A percentile compares a stretch with the other conserved stretches of the same genome.
phyloP scores from a whole-genome alignment of 1,284 basidiomycete genomes.

The Chondrostereum purpureum region DNA sequence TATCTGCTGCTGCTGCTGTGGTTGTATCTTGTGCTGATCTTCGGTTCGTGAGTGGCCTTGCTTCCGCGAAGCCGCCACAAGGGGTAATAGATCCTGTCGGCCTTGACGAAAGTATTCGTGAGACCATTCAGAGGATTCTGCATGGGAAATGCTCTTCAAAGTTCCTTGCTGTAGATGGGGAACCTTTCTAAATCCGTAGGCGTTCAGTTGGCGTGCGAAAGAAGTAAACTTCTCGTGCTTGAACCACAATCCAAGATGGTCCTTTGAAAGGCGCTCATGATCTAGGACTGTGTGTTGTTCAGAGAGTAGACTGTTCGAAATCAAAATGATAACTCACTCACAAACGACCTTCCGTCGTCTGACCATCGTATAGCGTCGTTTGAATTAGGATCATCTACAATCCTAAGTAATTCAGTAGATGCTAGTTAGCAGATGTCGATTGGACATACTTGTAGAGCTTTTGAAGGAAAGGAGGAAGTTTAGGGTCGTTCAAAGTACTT shows the following conservation, averaged over 20 bases:
- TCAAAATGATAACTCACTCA: constrained; percentile 46
- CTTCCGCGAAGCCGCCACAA: constrained; percentile 42
- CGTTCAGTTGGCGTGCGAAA: constrained; percentile 95
- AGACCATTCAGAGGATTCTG: constrained; percentile 92
- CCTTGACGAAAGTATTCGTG: constrained; percentile 33
- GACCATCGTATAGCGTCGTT: constrained; percentile 88
- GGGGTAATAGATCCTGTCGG: constrained; percentile 56
- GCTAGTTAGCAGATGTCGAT: not conserved
- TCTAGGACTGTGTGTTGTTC: constrained; percentile 68
- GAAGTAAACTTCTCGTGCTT: constrained; percentile 94
- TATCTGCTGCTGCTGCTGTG: no score
- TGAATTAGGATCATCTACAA: constrained; percentile 84
- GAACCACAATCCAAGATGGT: constrained; percentile 91
- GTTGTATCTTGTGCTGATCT: constrained; percentile 26
- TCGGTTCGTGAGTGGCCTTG: constrained; percentile 63
- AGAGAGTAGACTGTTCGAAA: constrained; percentile 1
- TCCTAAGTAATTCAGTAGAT: constrained; percentile 43
- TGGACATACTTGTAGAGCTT: not conserved
- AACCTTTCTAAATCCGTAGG: constrained; percentile 96
- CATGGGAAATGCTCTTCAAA: constrained; percentile 71
- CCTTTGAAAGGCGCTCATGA: constrained; percentile 87
- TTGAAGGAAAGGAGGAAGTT: not conserved
- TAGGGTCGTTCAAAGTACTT: no score
- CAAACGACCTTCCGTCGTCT: constrained; percentile 84
- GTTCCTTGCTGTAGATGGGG: constrained; percentile 95